Evolutionary conservation across 768 basidiomycete genomes (phyloP).

Genomic region (Xerocomus brunneocitrinus): DNA sequence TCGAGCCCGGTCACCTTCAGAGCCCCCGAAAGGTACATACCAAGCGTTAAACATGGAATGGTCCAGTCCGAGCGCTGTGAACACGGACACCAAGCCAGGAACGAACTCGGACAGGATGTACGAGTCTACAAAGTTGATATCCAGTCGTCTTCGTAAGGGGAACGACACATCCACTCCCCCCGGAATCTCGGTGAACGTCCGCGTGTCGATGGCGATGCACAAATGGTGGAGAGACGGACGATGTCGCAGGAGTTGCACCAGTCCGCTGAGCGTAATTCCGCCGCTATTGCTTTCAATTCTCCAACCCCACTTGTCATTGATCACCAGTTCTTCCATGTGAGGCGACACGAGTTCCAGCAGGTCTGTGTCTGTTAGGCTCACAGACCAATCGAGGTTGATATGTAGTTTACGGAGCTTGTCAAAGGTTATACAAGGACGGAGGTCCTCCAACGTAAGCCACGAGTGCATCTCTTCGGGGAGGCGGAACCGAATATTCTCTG

Average conservation of each 20-base stretch:
- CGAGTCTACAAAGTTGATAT: neutral
- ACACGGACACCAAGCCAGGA: too few relatives aligned
- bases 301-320: neutral
- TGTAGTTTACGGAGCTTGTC: neutral
- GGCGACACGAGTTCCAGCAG: neutral
- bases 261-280: neutral
- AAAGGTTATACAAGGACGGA: neutral
- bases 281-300: neutral
- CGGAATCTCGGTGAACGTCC: neutral
- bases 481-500: too few relatives aligned
- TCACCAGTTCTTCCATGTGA: neutral
- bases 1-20: too few relatives aligned
- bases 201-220: neutral
- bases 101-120: neutral
- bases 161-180: neutral
- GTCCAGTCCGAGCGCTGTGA: too few relatives aligned
- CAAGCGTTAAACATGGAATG: neutral
- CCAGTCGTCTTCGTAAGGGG: neutral
- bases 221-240: neutral
- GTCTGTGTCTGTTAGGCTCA: neutral
- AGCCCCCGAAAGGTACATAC: too few relatives aligned
- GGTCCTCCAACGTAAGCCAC: neutral
- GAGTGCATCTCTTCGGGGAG: neutral
- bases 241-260: neutral
- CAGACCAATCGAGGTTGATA: neutral